Percentiles rank a stretch among this genome's conserved stretches.
These are phyloP conservation scores for Tulasnella calospora DNA, from an alignment of 768 basidiomycete genomes.

Conservation along the genomic window DNA sequence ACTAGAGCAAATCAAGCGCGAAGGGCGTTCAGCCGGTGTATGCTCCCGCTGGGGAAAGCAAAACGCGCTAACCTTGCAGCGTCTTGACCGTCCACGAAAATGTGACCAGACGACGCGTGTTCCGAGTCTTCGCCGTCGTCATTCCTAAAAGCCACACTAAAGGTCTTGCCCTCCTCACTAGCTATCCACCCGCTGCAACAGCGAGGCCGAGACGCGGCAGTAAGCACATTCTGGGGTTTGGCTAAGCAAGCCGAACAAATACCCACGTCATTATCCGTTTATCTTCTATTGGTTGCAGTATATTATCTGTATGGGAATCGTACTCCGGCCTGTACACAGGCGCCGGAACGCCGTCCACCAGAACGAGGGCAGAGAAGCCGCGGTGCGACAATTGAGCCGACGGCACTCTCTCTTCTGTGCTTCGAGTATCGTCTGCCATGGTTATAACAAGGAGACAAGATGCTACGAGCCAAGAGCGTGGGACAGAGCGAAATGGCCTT, in stretches of 20 bases:
- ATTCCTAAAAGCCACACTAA: slow-evolving; percentile 18
- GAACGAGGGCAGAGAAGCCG: slow-evolving; percentile 6
- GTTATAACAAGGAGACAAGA: background rate
- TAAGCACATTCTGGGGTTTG: background rate
- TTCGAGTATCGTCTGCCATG: background rate
- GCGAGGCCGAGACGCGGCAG: background rate
- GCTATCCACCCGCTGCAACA: slow-evolving; percentile 21
- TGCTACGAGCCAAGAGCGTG: background rate
- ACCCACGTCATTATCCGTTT: slow-evolving; percentile 20
- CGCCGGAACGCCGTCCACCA: slow-evolving; percentile 4
- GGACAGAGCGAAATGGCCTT: background rate
- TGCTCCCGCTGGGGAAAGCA: background rate
- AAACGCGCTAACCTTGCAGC: background rate
- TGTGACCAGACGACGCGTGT: slow-evolving; percentile 12
- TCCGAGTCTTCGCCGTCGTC: slow-evolving; percentile 19
- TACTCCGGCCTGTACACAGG: slow-evolving; percentile 16
- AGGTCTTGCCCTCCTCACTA: slow-evolving; percentile 5
- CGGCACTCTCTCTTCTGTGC: background rate
- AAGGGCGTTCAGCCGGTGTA: background rate
- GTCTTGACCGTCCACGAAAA: slow-evolving; percentile 19
- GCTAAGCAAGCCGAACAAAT: background rate
- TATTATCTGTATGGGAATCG: slow-evolving; percentile 6
- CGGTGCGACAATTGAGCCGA: slow-evolving; percentile 11
- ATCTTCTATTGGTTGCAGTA: background rate
- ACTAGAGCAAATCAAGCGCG: background rate